Base-by-base conservation (phyloP, 139 green algal genomes). In the Chlamydomonas sp. region DNA sequence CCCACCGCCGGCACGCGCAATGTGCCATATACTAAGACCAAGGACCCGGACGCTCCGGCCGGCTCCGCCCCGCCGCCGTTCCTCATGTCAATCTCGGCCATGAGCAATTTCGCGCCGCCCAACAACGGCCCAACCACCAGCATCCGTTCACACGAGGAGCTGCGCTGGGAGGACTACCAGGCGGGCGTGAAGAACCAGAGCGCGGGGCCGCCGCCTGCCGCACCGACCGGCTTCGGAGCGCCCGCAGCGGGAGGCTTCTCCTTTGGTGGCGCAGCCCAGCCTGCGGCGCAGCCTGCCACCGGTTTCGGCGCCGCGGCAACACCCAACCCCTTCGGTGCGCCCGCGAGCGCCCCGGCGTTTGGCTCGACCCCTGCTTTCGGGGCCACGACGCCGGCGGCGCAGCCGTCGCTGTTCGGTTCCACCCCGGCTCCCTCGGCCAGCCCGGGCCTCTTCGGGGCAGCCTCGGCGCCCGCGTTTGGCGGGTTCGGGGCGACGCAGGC, bases 101-200 rank as follows among this genome's bases (percentile, higher is more conserved):
- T 99, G 95, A 0, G 59, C 9, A 86, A 86, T 61, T 86, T 64
- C 20, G 61, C 79, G n/a, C 94, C 96, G 0, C 81, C 89, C 17
- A 98, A 98, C 79, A 49, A 20, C 79, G 0, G 63, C 12, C 79
- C 99, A 99, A 84, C 31, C 31, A 49, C 31, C 31, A 49, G 31
- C 31, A 49, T 49, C 31, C 31, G 31, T 49, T 96, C 89, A 5
- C 76, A 93, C 57, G 97, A 99, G 83, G 97, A 99, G 93, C 92
- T 99, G 62, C 92, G 97, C 18, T 93, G 90, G 90, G 97, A 99
- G 89, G 97, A 99, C 80, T 99, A 99, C 86, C 83, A 96, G 87
- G 89, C 90, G n/a, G 76, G 90, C 4, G 82, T 94, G 77, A 91
- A 92, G 84, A 91, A 73, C 87, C 68, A 73, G 64, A 63, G 12